Evolutionary conservation across 371 early-diverging fungal species (phyloP), one percentile per base, ranked within the genome.

Genomic region (Funneliformis caledonium): DNA sequence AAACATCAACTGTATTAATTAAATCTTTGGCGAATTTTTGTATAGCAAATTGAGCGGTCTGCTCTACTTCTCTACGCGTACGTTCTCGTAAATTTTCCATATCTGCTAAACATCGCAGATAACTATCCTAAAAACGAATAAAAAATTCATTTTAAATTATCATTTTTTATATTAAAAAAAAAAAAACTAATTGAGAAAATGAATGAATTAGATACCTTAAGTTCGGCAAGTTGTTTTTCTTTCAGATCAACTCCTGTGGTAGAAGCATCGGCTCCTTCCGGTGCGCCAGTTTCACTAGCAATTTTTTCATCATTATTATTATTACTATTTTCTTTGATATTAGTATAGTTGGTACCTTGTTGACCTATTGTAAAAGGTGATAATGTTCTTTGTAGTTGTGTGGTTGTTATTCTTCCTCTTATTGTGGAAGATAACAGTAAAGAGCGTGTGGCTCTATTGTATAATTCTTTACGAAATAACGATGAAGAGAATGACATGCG

Each of bases 1-100:
- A 88, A 72, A 97, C 93, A 85, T 99, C 99, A 16, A 94, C 96
- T 0, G 96, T 95, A 48, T 93, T 93, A n/a, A 99, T 87, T 52
- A 99, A 86, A 82, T 99, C 98, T 87, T 96, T 98, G 84, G 97
- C 97, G 85, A 99, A 99, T 88, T 95, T 96, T 85, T 95, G 95
- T 83, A 98, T 96, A 1, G 98, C 96, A 85, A 91, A 97, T 37
- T 92, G 89, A 72, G 93, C 90, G 60, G 95, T 90, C 50, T 90
- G 88, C 60, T 93, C 93, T 12, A 96, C 88, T 86, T 99, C 99
- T 82, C 91, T 93, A 83, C 93, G 92, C 59, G 94, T 93, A 67
- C 98, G 94, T 72, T 91, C 91, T 60, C 98, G 95, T 43, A 98
- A 84, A 88, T 99, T 99, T 86, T 99, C 96, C 86, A 92, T 91